A percentile compares a stretch with the other conserved stretches of the same genome.
Conservation (phyloP, 805 yeast genomes). For the Peterozyma toletana region DNA sequence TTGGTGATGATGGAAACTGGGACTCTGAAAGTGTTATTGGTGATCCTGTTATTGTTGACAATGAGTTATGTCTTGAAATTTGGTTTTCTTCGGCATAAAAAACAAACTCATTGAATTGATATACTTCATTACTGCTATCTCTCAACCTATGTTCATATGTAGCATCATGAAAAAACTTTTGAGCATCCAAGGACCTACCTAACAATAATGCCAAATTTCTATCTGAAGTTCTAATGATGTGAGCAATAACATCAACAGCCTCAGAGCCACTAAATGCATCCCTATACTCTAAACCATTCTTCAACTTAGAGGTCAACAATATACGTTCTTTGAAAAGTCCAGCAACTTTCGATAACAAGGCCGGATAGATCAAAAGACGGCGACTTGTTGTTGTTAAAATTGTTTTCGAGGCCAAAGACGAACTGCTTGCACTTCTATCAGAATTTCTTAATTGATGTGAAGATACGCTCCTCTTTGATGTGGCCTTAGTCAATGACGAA, state of each 20-base stretch:
- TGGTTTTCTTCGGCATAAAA: slow-evolving; percentile 19
- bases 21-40: no score
- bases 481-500: slow-evolving; percentile 25
- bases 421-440: slow-evolving; percentile 19
- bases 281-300: slow-evolving; percentile 86
- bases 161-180: slow-evolving; percentile 89
- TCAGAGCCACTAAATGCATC: slow-evolving; percentile 91
- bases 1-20: not conserved
- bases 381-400: slow-evolving; percentile 38
- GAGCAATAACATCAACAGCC: slow-evolving; percentile 86
- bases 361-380: slow-evolving; percentile 81
- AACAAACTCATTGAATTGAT: slow-evolving; percentile 64
- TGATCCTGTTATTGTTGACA: not conserved
- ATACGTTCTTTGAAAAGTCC: slow-evolving; percentile 64
- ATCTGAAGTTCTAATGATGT: slow-evolving; percentile 83
- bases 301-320: slow-evolving; percentile 68
- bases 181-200: slow-evolving; percentile 92
- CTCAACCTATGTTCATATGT: slow-evolving; percentile 89
- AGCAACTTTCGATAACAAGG: slow-evolving; percentile 81
- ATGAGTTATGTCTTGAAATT: slow-evolving; percentile 4
- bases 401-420: slow-evolving; percentile 32
- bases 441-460: slow-evolving; percentile 21
- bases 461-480: slow-evolving; percentile 29
- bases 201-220: slow-evolving; percentile 81
- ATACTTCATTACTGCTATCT: slow-evolving; percentile 82